Evolutionary conservation across 768 basidiomycete genomes (phyloP).

Genomic region (Mrakia hoshinonis): DNA sequence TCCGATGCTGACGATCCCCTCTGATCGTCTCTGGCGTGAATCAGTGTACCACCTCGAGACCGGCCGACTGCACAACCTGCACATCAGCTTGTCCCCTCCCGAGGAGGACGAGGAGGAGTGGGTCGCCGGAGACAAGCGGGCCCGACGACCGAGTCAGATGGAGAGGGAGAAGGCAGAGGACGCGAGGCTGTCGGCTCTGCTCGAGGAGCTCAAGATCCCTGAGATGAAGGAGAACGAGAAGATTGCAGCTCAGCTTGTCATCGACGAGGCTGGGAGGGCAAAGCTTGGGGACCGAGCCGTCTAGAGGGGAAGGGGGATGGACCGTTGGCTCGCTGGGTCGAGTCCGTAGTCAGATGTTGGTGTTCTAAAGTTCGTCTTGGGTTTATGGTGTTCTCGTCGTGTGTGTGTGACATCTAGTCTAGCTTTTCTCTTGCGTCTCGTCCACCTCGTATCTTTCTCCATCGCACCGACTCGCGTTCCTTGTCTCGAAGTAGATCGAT

Average conservation of each 20-base stretch:
- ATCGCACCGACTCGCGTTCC: too few species aligned
- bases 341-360: too few species aligned
- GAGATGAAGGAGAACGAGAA: conserved; percentile 16
- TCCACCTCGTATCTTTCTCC: too few species aligned
- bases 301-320: too few species aligned
- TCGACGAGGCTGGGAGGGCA: too few species aligned
- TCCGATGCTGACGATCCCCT: neutral
- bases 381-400: too few species aligned
- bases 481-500: too few species aligned
- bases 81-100: conserved; percentile 18
- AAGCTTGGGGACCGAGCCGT: too few species aligned
- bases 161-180: conserved; percentile 18
- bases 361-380: too few species aligned
- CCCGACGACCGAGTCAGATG: conserved; percentile 9
- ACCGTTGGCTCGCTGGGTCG: too few species aligned
- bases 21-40: neutral
- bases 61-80: conserved; percentile 25
- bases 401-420: too few species aligned
- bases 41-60: conserved; percentile 24
- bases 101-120: conserved; percentile 4
- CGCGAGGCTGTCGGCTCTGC: neutral
- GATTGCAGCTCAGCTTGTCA: neutral
- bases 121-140: neutral
- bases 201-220: conserved; percentile 18
- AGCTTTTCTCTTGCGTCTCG: too few species aligned